Percentiles rank a stretch among this genome's conserved stretches.
These are phyloP conservation scores for Nicotiana sylvestris DNA, from an alignment of 257 asterid species.

Conservation along the genomic window DNA sequence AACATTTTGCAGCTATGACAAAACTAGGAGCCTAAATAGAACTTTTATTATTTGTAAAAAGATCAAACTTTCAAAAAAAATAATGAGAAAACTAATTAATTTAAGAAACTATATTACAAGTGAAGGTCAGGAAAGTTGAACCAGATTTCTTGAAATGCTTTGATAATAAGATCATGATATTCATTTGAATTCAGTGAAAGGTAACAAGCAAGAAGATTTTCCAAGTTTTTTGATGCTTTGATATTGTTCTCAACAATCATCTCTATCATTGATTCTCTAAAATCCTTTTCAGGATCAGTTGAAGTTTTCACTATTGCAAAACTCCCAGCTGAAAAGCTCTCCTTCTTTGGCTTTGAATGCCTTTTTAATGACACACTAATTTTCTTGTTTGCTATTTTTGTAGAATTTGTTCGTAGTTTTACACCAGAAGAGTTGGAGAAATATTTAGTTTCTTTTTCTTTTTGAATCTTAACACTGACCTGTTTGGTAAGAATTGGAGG, in stretches of 20 bases:
- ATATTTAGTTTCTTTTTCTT: constrained; percentile 17
- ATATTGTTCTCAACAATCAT: constrained; percentile 85
- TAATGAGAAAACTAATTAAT: not conserved
- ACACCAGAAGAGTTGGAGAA: constrained; percentile 48
- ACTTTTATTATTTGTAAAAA: not conserved
- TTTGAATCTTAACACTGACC: not conserved
- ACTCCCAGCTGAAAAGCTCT: constrained; percentile 39
- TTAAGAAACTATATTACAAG: not conserved
- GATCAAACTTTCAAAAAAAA: too few species aligned
- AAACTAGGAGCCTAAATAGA: not conserved
- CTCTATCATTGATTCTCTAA: constrained; percentile 85
- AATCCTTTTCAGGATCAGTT: constrained; percentile 76
- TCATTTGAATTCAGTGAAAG: constrained; percentile 68
- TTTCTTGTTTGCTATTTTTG: constrained; percentile 37
- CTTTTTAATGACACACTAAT: constrained; percentile 23
- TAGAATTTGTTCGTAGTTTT: constrained; percentile 43
- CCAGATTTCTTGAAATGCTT: constrained; percentile 88
- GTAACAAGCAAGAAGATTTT: constrained; percentile 84
- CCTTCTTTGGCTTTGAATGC: constrained; percentile 16
- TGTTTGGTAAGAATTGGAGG: constrained; percentile 54
- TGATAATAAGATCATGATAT: constrained; percentile 67
- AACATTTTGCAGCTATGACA: not conserved
- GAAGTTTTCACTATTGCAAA: constrained; percentile 89
- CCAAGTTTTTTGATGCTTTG: constrained; percentile 59
- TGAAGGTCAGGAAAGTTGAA: constrained; percentile 42